A percentile compares a stretch with the other conserved stretches of the same genome.
Evolutionary conservation across 345 rosid genomes (phyloP).

Genomic region (Zanthoxylum bungeanum): DNA sequence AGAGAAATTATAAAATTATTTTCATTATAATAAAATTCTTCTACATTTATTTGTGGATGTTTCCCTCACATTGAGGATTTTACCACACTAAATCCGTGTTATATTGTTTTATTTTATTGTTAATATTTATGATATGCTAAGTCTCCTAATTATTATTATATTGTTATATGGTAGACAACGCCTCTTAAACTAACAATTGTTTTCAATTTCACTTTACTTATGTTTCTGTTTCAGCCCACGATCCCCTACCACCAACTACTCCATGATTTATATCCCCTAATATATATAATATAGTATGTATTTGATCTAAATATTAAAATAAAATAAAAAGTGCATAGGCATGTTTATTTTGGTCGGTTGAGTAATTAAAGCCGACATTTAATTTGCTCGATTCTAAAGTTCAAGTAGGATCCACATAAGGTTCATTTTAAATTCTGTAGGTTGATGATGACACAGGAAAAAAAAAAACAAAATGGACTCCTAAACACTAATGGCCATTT

Average conservation of each 20-base stretch:
- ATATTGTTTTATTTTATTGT: no score
- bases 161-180: no score
- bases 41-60: no score
- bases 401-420: constrained; percentile 6
- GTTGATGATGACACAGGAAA: background rate
- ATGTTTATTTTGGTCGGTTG: background rate
- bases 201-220: no score
- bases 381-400: background rate
- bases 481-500: background rate
- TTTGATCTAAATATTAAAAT: background rate
- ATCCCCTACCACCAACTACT: background rate
- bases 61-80: no score
- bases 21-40: no score
- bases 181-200: no score
- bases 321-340: background rate
- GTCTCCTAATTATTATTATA: no score
- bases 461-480: background rate
- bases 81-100: no score
- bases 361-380: background rate
- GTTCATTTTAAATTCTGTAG: background rate
- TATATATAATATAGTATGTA: background rate
- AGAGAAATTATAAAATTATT: no score
- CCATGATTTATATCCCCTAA: background rate
- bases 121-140: no score
- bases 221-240: no score